Conservation (phyloP, 768 basidiomycete genomes). For the Lentinula boryana region DNA sequence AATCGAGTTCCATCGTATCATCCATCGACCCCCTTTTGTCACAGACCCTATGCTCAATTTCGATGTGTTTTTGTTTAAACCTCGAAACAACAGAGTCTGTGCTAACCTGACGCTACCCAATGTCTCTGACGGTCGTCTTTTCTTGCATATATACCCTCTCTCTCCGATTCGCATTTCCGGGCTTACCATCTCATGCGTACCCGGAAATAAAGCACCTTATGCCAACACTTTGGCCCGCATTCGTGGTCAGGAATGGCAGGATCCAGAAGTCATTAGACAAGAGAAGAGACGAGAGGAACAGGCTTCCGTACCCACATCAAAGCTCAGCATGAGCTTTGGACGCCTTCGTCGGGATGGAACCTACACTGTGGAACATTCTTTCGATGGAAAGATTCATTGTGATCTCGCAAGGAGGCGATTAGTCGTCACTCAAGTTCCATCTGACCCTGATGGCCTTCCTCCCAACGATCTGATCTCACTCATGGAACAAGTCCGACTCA, state of each 20-base stretch:
- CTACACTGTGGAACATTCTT: not conserved
- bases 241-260: not conserved
- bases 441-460: not conserved
- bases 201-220: not conserved
- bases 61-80: not conserved
- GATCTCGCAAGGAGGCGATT: not conserved
- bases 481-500: not conserved
- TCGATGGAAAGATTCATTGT: not conserved
- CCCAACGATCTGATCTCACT: not conserved
- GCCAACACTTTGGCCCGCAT: not conserved
- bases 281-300: not conserved
- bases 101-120: not conserved
- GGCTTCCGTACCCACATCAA: not conserved
- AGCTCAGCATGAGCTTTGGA: not conserved
- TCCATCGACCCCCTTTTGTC: not conserved
- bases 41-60: not conserved
- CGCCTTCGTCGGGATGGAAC: not conserved
- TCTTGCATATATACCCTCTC: not conserved
- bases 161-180: not conserved
- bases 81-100: not conserved
- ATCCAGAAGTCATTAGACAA: not conserved
- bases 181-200: not conserved
- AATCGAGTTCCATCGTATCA: not conserved
- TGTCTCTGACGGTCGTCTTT: not conserved
- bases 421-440: not conserved